Evolutionary conservation across 1,284 basidiomycete genomes (phyloP), one percentile per base, ranked within the genome.

Genomic region (Sphaerobolus stellatus): DNA sequence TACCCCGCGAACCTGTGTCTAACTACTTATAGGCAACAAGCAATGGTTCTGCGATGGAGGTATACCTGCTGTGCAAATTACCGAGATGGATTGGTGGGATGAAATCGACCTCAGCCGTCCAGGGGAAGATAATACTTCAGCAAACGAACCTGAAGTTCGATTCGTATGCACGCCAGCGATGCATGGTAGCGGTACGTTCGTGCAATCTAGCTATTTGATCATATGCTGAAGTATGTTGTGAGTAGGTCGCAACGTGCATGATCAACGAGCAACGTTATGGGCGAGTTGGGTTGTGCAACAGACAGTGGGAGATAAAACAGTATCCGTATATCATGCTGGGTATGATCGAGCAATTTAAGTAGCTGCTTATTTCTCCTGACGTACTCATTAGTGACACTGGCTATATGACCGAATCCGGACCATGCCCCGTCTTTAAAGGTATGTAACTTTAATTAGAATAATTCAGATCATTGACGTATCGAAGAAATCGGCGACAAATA

Each of bases 41-140:
- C 16, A 51, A 6, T 67, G 63, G 59, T 63, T 72, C n/a, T 38
- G 54, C 27, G 56, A 62, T 3, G 47, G 56, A 1, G 67, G 66
- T 1, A 64, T 70, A 13, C 64, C 66, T 8, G 33, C 61, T 7
- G 54, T 58, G 1, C 64, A 64, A 45, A 54, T 71, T 5, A 45
- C 54, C 27, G 68, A 70, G 53, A 58, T 72, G 13, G 71, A 71
- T 48, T 71, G 71, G 71, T 69, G 68, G 67, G 63, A 62, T 29
- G 56, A 71, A 34, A 54, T 53, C 16, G 8, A 41, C 34, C 58
- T 54, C 34, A 46, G 56, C 20, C 45, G 29, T 34, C 33, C 9
- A 38, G 50, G 29, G 14, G 46, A 14, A 6, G 29, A 36, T 20
- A 48, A 57, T 5, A 36, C 36, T 20, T 22, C 25, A 5, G 13